Conservation (phyloP, 2,329 filamentous ascomycete genomes). For the Blastomyces silverae region DNA sequence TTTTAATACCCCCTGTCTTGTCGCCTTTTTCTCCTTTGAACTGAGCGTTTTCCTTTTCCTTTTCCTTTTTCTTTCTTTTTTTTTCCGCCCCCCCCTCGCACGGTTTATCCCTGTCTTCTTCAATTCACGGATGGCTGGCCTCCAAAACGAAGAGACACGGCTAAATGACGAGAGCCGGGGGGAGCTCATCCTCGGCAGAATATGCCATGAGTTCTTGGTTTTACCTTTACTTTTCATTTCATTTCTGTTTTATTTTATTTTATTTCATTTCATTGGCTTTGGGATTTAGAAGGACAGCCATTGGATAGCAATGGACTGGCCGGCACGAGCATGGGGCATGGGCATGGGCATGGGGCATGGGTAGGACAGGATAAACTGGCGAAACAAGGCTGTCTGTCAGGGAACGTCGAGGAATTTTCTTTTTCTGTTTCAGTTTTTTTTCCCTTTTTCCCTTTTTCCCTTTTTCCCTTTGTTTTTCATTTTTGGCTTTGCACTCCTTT, state of each 20-base stretch:
- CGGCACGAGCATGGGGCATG: too few species aligned
- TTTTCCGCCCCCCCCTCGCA: too few species aligned
- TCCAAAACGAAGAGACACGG: neutral
- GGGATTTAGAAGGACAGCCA: neutral
- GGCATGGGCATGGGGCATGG: neutral
- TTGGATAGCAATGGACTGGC: neutral
- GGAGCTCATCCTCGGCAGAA: neutral
- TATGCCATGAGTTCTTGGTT: neutral
- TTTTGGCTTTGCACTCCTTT: neutral
- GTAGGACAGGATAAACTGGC: neutral
- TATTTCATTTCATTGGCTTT: neutral
- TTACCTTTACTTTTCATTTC: neutral
- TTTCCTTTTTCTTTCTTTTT: neutral
- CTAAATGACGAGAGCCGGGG: neutral
- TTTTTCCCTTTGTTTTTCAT: neutral
- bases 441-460: neutral
- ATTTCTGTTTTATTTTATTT: neutral
- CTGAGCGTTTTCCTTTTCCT: neutral
- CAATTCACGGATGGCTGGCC: neutral
- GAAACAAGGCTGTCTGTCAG: neutral
- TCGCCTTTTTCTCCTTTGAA: neutral
- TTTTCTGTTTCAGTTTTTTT: neutral
- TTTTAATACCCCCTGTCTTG: neutral
- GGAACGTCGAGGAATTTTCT: neutral
- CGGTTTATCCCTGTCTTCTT: neutral